Conservation (phyloP, 495 filamentous ascomycete genomes). For the Neurospora sp. region DNA sequence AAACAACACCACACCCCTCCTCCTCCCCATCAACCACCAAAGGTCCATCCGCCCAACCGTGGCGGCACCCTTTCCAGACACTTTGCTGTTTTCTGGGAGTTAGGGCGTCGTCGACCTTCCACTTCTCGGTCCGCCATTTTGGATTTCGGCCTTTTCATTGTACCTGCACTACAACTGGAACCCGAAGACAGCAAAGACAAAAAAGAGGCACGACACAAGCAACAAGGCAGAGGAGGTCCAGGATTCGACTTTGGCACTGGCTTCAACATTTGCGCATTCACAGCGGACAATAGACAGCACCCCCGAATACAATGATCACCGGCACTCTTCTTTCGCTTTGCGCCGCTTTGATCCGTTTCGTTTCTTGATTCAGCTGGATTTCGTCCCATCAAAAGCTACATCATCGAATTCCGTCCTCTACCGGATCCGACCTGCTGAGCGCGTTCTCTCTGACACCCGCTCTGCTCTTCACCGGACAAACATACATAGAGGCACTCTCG, state of each 20-base stretch:
- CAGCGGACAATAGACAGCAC: conserved; percentile 15
- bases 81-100: background rate
- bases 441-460: background rate
- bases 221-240: background rate
- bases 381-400: background rate
- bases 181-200: background rate
- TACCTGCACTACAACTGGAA: background rate
- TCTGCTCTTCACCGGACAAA: background rate
- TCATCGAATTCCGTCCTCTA: background rate
- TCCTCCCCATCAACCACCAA: conserved; percentile 1
- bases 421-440: background rate
- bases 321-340: conserved; percentile 34
- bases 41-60: conserved; percentile 2
- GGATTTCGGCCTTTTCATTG: background rate
- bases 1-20: conserved; percentile 1
- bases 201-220: background rate
- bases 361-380: conserved; percentile 30
- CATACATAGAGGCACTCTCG: background rate
- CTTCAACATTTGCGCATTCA: background rate
- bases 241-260: background rate
- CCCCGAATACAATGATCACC: conserved; percentile 36
- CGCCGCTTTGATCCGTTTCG: conserved; percentile 38
- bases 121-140: background rate
- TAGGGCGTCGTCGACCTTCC: background rate
- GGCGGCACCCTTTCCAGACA: background rate